Percentiles rank a stretch among this genome's conserved stretches.
Conservation (phyloP, 257 asterid species). For the Ilex asprella region DNA sequence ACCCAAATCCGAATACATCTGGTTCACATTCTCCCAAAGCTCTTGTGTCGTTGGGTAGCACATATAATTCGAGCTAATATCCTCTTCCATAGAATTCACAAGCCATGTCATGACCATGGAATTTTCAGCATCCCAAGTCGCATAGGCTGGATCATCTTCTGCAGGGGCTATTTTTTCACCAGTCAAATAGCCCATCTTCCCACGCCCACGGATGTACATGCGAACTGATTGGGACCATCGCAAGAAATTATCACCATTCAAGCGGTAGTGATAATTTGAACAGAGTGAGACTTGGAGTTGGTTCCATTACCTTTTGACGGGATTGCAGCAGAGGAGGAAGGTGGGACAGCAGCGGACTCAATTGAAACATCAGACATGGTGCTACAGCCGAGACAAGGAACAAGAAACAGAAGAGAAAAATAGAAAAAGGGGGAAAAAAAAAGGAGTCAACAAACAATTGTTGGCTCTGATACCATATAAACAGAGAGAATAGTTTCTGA, state of each 20-base stretch:
- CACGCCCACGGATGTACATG: neutral
- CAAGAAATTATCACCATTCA: too few species aligned
- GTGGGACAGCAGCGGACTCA: neutral
- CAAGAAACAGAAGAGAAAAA: neutral
- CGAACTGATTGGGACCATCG: neutral
- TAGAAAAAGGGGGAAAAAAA: neutral
- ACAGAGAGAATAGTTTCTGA: too few species aligned
- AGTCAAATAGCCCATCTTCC: neutral
- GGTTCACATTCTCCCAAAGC: neutral
- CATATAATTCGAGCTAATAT: constrained; percentile 3
- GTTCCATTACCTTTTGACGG: neutral
- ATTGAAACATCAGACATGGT: neutral
- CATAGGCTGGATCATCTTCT: neutral
- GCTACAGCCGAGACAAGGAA: neutral
- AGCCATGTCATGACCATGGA: constrained; percentile 6
- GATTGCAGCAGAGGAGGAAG: neutral
- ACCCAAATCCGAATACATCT: neutral
- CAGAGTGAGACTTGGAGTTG: neutral
- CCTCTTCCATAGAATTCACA: constrained; percentile 4
- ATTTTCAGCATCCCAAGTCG: constrained; percentile 3
- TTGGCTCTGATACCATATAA: neutral
- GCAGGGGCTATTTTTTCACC: neutral
- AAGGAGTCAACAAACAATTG: neutral
- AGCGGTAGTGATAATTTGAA: neutral
- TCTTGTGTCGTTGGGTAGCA: neutral